Evolutionary conservation across 208 protist genomes (phyloP).

Genomic region (Acanthamoeba triangularis): DNA sequence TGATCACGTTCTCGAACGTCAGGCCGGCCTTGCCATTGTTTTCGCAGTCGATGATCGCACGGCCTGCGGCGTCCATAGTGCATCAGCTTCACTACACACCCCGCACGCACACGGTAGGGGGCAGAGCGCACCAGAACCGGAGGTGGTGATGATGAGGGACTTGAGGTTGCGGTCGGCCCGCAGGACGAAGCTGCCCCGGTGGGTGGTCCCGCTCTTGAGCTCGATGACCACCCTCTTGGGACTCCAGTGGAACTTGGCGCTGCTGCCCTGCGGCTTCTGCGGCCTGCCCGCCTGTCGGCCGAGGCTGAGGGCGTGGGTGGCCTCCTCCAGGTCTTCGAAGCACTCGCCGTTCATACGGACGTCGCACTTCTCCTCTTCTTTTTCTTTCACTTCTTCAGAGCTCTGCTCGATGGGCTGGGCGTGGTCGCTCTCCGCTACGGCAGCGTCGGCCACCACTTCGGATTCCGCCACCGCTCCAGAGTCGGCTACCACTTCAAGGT

Average conservation of each 20-base stretch:
- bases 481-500: no score
- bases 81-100: background rate
- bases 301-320: background rate
- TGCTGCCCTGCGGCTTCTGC: background rate
- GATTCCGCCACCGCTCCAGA: no score
- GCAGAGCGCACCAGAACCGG: background rate
- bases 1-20: background rate
- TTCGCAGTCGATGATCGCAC: background rate
- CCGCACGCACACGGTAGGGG: background rate
- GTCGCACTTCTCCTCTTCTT: background rate
- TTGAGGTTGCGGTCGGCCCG: background rate
- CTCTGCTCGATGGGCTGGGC: background rate
- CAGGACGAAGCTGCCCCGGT: background rate
- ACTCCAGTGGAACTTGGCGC: background rate
- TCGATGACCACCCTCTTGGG: background rate
- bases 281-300: background rate
- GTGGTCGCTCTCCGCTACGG: background rate
- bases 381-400: background rate
- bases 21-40: background rate
- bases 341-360: slow-evolving; percentile 21
- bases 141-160: background rate
- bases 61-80: background rate
- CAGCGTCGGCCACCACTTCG: no score
- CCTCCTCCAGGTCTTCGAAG: slow-evolving; percentile 46
- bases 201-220: background rate